Evolutionary conservation across 345 rosid species (phyloP).

Genomic region (Populus davidiana): DNA sequence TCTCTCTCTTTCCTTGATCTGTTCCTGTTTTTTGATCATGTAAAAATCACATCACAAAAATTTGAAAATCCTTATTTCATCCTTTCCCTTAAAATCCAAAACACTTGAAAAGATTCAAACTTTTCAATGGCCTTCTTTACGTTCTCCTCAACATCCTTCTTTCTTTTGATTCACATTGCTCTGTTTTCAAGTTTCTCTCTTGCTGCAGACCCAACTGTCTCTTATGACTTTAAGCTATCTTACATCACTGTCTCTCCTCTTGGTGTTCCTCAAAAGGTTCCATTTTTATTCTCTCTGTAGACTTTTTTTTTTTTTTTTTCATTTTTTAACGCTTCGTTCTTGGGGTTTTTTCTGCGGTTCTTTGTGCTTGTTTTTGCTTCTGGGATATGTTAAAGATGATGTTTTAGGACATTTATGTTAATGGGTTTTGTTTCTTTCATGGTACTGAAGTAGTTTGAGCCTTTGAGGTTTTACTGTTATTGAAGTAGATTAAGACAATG

Average conservation of each 20-base stretch:
- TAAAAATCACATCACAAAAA: neutral
- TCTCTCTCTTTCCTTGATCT: neutral
- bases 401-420: neutral
- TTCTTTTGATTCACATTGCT: conserved; percentile 35
- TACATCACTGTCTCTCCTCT: conserved; percentile 78
- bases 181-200: conserved; percentile 41
- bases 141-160: conserved; percentile 11
- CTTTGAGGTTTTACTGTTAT: neutral
- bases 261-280: conserved; percentile 84
- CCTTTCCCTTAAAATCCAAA: neutral
- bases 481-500: neutral
- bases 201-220: conserved; percentile 61
- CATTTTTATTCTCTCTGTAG: neutral
- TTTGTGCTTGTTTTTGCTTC: neutral
- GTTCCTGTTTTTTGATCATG: neutral
- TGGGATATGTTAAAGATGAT: conserved; percentile 5
- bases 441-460: neutral
- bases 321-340: neutral
- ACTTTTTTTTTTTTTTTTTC: neutral
- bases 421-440: neutral
- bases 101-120: neutral
- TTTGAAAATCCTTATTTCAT: neutral
- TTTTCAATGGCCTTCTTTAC: conserved; percentile 7
- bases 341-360: neutral
- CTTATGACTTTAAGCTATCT: conserved; percentile 52